phyloP scores from a whole-genome alignment of 1,284 basidiomycete species.

The Trametes pubescens region DNA sequence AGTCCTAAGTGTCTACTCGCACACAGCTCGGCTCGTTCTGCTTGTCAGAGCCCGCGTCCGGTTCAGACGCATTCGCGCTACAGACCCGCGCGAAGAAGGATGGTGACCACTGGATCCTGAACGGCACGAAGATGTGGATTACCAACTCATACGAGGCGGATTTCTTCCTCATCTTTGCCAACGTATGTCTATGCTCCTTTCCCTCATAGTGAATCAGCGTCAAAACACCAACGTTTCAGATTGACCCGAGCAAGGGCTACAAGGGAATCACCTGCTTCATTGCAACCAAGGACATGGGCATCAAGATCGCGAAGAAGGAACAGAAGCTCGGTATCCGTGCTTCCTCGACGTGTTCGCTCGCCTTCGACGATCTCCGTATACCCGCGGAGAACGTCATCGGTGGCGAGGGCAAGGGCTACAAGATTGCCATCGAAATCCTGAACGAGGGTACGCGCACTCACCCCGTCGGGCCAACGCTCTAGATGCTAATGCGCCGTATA shows the following conservation, averaged over 20 bases:
- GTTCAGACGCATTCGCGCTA: slow-evolving; percentile 97
- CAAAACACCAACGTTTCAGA: slow-evolving; percentile 43
- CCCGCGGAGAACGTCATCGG: slow-evolving; percentile 96
- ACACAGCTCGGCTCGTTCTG: slow-evolving; percentile 94
- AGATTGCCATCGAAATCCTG: slow-evolving; percentile 97
- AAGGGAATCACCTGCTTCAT: slow-evolving; percentile 99
- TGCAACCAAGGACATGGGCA: slow-evolving; percentile 95
- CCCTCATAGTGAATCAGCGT: background rate
- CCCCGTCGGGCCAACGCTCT: slow-evolving; percentile 43
- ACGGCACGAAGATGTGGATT: slow-evolving; percentile 99
- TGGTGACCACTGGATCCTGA: slow-evolving; percentile 84
- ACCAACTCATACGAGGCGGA: slow-evolving; percentile 98
- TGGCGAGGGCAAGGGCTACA: slow-evolving; percentile 94
- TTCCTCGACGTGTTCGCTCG: slow-evolving; percentile 96
- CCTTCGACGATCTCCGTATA: slow-evolving; percentile 95
- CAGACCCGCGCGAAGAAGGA: slow-evolving; percentile 93
- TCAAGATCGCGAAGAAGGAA: slow-evolving; percentile 99
- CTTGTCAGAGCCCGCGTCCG: slow-evolving; percentile 91
- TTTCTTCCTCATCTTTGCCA: slow-evolving; percentile 95
- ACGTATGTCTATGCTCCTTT: slow-evolving; percentile 53
- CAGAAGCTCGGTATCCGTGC: slow-evolving; percentile 97
- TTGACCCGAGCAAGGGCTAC: slow-evolving; percentile 95
- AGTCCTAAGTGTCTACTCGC: background rate
- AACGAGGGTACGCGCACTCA: slow-evolving; percentile 71
- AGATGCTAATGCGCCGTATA: slow-evolving; percentile 39